Evolutionary conservation across 768 basidiomycete species (phyloP), one percentile per base, ranked within the genome.

Genomic region (Hemileccinum impolitum): DNA sequence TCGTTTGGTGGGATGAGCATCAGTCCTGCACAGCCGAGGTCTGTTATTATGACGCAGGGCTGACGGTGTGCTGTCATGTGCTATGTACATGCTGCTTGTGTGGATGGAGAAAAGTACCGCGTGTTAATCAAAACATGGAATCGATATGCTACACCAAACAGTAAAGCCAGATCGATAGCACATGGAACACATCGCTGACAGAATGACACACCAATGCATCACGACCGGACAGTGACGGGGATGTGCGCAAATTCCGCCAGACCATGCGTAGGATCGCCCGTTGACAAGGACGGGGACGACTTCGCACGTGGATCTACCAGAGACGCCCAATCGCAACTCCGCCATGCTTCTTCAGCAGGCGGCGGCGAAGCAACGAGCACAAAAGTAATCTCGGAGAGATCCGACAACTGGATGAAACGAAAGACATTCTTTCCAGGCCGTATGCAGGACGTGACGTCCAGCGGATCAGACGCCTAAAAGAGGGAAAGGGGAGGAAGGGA

Each of bases 1-100:
- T 87, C 85, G 4, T 79, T 92, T 53, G 85, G 78, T 9, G 83
- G 80, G 28, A 90, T 92, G 89, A 91, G 87, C 57, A 92, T 92
- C 55, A 91, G 90, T 56, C 90, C 90, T 11, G 66, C 64, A 26
- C 73, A 57, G 11, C 56, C 67, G n/a, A 56, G 19, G 41, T 38
- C 55, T 6, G 47, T 56, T 17, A 35, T 59, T 15, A 52, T 61
- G 47, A 42, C 46, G 4, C 52, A 49, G 14, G 61, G 53, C 37
- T 9, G 7, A 30, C 11, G 28, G 28, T 30, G 28, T 30, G 9
- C 9, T 12, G 11, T 30, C 28, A 9, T 2, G 11, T 30, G 2
- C 28, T 30, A 30, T n/a, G n/a, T n/a, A n/a, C 28, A 6, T 23
- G 23, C 23, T 23, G 23, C 23, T 23, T 23, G 23, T 30, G 23